Evolutionary conservation across 176 grass and related monocot species (phyloP), one percentile per base, ranked within the genome.

Genomic region (Oryza australiensis): DNA sequence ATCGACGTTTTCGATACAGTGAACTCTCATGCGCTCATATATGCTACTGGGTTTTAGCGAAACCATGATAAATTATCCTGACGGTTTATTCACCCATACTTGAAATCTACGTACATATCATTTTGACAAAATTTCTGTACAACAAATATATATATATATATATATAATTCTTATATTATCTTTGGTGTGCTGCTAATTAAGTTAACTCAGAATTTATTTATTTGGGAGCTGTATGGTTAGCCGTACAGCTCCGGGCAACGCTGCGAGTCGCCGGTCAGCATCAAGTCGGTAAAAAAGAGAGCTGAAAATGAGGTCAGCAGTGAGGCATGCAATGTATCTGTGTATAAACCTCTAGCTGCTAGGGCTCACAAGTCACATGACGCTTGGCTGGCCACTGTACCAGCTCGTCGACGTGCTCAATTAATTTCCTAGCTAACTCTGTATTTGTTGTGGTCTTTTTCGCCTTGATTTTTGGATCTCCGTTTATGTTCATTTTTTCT

Each of bases 261-360:
- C 18, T 18, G 48, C 48, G 6, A 57, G 53, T 51, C 16, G 48
- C 51, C 7, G 26, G 70, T 89, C 78, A 26, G 6, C 26, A 34
- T 86, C 83, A 15, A 35, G 57, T 46, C 34, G 77, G 78, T 81
- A 12, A 66, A 86, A 86, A 89, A 76, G 72, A 32, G 13, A 7
- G 32, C 64, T 12, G 15, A 28, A 81, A 89, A 86, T 89, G 87
- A 89, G 66, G 73, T 89, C 83, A 86, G 55, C 59, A 77, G 83
- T 89, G 87, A 89, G 66, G 57, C 66, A 22, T 72, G 33, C 42
- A 55, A 10, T 37, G 63, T 49, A 62, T 55, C 51, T 51, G 1
- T 20, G 5, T 51, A 2, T 68, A 23, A 40, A 7, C 41, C 23
- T 55, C 53, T 70, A 35, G 9, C 2, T 32, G 9, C 2, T 43